Evolutionary conservation across 257 asterid species (phyloP).

Genomic region (Gentiana macrophylla): DNA sequence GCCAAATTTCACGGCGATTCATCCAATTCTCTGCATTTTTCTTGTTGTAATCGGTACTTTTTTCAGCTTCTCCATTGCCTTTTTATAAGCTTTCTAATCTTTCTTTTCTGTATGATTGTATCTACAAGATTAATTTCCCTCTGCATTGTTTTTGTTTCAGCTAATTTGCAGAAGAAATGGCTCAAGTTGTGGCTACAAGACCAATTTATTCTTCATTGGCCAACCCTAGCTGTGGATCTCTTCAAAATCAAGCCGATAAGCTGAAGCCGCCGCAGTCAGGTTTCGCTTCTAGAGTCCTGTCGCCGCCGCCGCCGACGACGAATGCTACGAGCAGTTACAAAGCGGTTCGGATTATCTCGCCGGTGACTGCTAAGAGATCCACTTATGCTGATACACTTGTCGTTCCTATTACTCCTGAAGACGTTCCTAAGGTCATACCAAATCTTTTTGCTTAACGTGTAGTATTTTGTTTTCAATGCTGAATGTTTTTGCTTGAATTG

Average conservation of each 20-base stretch:
- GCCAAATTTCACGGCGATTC: slow-evolving; percentile 45
- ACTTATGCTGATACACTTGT: slow-evolving; percentile 35
- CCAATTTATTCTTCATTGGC: slow-evolving; percentile 46
- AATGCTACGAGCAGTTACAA: slow-evolving; percentile 20
- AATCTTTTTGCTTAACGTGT: neutral
- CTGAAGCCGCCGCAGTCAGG: slow-evolving; percentile 43
- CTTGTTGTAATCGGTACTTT: neutral
- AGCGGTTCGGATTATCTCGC: slow-evolving; percentile 27
- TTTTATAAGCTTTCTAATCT: slow-evolving; percentile 11
- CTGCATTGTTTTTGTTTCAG: slow-evolving; percentile 7
- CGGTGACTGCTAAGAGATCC: slow-evolving; percentile 45
- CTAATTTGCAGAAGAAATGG: slow-evolving; percentile 25
- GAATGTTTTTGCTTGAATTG: neutral
- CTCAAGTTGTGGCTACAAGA: slow-evolving; percentile 70
- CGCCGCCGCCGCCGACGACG: slow-evolving; percentile 10
- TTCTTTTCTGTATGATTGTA: neutral
- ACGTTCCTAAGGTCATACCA: slow-evolving; percentile 39
- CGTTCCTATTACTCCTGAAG: slow-evolving; percentile 64
- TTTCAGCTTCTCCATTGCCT: neutral
- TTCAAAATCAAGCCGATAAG: slow-evolving; percentile 39
- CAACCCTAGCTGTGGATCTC: slow-evolving; percentile 38
- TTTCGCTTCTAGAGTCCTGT: slow-evolving; percentile 38
- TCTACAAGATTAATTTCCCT: neutral
- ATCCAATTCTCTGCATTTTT: slow-evolving; percentile 14
- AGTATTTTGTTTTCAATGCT: neutral